Percentiles rank a stretch among this genome's conserved stretches.
These are phyloP conservation scores for Metarhizium humberi DNA, from an alignment of 2,329 filamentous ascomycete species.

Conservation along the genomic window DNA sequence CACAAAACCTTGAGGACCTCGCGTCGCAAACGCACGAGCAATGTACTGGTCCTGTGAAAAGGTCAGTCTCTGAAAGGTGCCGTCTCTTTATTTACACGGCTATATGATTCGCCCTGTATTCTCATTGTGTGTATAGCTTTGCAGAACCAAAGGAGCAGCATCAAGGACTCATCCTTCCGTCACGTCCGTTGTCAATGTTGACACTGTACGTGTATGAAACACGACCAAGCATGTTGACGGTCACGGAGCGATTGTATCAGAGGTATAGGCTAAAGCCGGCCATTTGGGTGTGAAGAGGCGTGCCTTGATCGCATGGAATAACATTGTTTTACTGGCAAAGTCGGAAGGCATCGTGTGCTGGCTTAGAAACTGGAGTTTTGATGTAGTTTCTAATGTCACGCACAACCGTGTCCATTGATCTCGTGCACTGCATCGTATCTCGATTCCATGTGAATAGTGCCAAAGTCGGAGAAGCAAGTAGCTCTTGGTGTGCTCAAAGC, in stretches of 20 bases:
- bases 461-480: too few species aligned
- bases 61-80: background rate
- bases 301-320: too few species aligned
- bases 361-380: too few species aligned
- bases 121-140: background rate
- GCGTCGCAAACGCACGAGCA: background rate
- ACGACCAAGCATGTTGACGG: background rate
- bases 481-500: too few species aligned
- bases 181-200: background rate
- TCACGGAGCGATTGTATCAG: background rate
- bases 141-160: background rate
- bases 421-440: too few species aligned
- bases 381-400: too few species aligned
- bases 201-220: background rate
- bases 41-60: background rate
- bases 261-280: background rate
- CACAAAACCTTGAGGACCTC: background rate
- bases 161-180: background rate
- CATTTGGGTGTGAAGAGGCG: background rate
- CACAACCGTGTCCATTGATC: too few species aligned
- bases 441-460: too few species aligned
- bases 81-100: background rate
- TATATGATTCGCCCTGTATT: background rate
- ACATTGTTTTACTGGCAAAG: too few species aligned
- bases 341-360: too few species aligned